These are phyloP conservation scores for Penicillium atrosanguineum DNA, from an alignment of 495 filamentous ascomycete species.

Conservation along the genomic window DNA sequence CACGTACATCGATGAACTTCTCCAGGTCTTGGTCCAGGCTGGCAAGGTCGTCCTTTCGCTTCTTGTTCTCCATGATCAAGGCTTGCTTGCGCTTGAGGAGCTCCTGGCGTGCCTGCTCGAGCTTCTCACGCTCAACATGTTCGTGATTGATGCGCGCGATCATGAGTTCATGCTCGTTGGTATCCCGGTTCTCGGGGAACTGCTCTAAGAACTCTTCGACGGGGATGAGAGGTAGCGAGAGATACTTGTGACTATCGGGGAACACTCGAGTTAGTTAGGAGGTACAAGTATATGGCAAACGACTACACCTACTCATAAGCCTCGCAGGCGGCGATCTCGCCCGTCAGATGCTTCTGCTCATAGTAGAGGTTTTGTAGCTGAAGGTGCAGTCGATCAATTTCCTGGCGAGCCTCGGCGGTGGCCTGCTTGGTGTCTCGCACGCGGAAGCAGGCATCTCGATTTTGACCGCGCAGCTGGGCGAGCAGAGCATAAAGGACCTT, in stretches of 20 bases:
- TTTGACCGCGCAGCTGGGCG: constrained; percentile 75
- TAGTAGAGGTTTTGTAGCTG: constrained; percentile 96
- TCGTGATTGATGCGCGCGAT: constrained; percentile 91
- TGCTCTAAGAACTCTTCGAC: constrained; percentile 75
- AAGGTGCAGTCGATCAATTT: constrained; percentile 88
- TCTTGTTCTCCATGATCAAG: constrained; percentile 92
- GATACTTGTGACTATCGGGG: constrained; percentile 76
- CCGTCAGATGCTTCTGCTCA: constrained; percentile 84
- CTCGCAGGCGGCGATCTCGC: constrained; percentile 89
- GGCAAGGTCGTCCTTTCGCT: constrained; percentile 86
- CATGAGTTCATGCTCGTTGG: constrained; percentile 77
- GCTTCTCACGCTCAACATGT: constrained; percentile 74
- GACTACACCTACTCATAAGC: constrained; percentile 76
- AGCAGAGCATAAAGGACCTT: constrained; percentile 78
- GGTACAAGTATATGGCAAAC: constrained; percentile 11
- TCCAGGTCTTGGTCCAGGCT: constrained; percentile 86
- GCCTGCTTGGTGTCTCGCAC: constrained; percentile 82
- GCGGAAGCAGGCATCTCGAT: constrained; percentile 74
- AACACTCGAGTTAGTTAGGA: constrained; percentile 6
- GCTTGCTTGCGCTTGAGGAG: constrained; percentile 87
- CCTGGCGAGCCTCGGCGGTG: constrained; percentile 83
- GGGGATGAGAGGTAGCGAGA: constrained; percentile 77
- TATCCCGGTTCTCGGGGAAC: constrained; percentile 70
- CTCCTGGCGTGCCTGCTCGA: constrained; percentile 84
- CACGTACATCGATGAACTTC: constrained; percentile 73